Percentiles rank a stretch among this genome's conserved stretches.
Evolutionary conservation across 2,329 filamentous ascomycete genomes (phyloP).

Genomic region (Sphaceloma murrayae): DNA sequence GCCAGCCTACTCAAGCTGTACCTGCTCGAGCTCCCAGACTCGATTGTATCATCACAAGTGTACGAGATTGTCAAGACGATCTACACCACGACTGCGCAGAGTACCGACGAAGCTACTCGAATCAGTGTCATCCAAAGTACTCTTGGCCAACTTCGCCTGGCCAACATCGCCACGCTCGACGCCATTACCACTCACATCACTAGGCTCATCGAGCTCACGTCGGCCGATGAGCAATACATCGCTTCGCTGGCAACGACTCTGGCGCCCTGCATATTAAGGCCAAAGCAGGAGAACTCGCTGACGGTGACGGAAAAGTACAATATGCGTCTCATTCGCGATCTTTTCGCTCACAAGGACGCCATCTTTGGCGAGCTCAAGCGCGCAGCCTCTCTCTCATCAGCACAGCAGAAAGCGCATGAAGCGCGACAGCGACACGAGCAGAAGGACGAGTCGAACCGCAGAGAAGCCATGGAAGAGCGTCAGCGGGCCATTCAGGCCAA

Average conservation of each 20-base stretch:
- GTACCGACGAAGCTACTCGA: constrained; percentile 66
- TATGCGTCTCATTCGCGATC: constrained; percentile 79
- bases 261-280: constrained; percentile 78
- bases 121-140: constrained; percentile 91
- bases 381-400: constrained; percentile 61
- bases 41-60: constrained; percentile 93
- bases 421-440: constrained; percentile 70
- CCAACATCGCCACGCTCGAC: constrained; percentile 97
- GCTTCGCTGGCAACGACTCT: constrained; percentile 62
- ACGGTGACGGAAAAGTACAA: constrained; percentile 94
- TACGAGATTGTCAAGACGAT: constrained; percentile 99
- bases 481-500: constrained; percentile 62
- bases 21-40: constrained; percentile 89
- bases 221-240: constrained; percentile 82
- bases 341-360: constrained; percentile 86
- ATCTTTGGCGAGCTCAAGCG: constrained; percentile 97
- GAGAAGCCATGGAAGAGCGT: constrained; percentile 87
- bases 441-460: constrained; percentile 90
- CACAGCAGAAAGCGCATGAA: constrained; percentile 46
- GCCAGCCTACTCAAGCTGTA: constrained; percentile 91
- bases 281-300: constrained; percentile 75
- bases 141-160: constrained; percentile 83
- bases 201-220: constrained; percentile 89
- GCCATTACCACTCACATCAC: constrained; percentile 98
- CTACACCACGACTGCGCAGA: constrained; percentile 71